phyloP scores from a whole-genome alignment of 352 stramenopile genomes.

The Globisporangium spiculum region DNA sequence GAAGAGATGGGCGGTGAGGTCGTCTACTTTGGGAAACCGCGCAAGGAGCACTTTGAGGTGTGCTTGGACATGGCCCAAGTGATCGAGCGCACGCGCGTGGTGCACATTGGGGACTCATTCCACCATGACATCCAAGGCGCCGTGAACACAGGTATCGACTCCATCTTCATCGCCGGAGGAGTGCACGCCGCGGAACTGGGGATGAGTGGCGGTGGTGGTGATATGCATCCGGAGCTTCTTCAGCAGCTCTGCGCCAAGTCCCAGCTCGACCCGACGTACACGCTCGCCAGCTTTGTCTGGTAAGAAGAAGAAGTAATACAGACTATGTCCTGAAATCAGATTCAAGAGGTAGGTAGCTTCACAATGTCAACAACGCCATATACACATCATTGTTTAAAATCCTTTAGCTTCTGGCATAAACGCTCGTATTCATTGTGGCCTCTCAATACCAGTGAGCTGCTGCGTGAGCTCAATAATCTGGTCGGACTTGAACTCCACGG shows the following conservation, averaged over 20 bases:
- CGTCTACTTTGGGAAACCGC: slow-evolving; percentile 85
- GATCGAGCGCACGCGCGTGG: slow-evolving; percentile 30
- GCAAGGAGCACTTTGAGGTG: slow-evolving; percentile 72
- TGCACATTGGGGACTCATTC: slow-evolving; percentile 68
- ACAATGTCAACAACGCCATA: background rate
- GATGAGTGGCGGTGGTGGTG: background rate
- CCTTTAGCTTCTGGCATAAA: background rate
- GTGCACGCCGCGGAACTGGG: slow-evolving; percentile 53
- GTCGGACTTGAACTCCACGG: slow-evolving; percentile 25
- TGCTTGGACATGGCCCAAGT: slow-evolving; percentile 38
- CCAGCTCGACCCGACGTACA: slow-evolving; percentile 23
- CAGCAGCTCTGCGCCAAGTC: slow-evolving; percentile 9
- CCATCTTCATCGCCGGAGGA: slow-evolving; percentile 55
- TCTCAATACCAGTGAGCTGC: slow-evolving; percentile 20
- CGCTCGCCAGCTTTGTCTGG: slow-evolving; percentile 35
- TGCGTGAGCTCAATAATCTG: slow-evolving; percentile 29
- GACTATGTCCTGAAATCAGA: background rate
- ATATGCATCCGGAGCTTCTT: slow-evolving; percentile 5
- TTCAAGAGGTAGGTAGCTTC: background rate
- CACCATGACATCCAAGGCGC: slow-evolving; percentile 66
- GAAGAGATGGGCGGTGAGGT: slow-evolving; percentile 67
- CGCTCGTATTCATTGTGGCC: background rate
- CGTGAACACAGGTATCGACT: slow-evolving; percentile 43
- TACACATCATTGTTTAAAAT: background rate
- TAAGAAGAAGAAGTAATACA: slow-evolving; percentile 13